Conservation (phyloP, 192 early-diverging fungal species). For the Funneliformis mosseae region DNA sequence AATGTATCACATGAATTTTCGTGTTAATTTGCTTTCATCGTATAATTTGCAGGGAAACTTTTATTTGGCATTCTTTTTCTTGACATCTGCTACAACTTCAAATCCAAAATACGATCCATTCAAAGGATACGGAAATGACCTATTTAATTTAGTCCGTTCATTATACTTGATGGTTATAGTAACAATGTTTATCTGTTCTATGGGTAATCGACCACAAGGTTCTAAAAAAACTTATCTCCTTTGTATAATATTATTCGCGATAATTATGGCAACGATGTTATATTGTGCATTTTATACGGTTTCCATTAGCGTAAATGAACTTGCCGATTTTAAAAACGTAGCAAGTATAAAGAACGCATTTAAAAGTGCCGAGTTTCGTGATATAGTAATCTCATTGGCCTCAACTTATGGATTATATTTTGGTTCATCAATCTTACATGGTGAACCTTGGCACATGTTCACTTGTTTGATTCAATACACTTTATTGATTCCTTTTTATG, state of each 20-base stretch:
- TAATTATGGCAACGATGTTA: constrained; percentile 83
- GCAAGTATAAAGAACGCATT: constrained; percentile 37
- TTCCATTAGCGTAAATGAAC: constrained; percentile 46
- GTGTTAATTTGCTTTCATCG: background rate
- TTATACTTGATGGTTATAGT: constrained; percentile 81
- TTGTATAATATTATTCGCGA: constrained; percentile 73
- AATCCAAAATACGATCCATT: constrained; percentile 57
- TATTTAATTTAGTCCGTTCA: constrained; percentile 69
- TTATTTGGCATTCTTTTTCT: constrained; percentile 82
- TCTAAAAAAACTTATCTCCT: constrained; percentile 71
- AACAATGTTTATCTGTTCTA: constrained; percentile 78
- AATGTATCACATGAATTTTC: constrained; percentile 21
- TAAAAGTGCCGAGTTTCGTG: constrained; percentile 60
- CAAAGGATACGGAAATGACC: constrained; percentile 56
- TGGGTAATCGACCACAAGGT: constrained; percentile 93
- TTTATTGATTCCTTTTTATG: constrained; percentile 81
- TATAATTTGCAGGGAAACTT: constrained; percentile 59
- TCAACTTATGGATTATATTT: constrained; percentile 86
- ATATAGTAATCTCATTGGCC: constrained; percentile 78
- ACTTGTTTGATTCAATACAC: constrained; percentile 89
- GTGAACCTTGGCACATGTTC: constrained; percentile 92
- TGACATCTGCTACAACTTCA: constrained; percentile 50
- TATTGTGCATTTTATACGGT: constrained; percentile 73
- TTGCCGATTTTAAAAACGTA: constrained; percentile 41
- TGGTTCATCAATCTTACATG: constrained; percentile 73